These are phyloP conservation scores for Quercus berberidifolia DNA, from an alignment of 306 rosid species.

Conservation along the genomic window DNA sequence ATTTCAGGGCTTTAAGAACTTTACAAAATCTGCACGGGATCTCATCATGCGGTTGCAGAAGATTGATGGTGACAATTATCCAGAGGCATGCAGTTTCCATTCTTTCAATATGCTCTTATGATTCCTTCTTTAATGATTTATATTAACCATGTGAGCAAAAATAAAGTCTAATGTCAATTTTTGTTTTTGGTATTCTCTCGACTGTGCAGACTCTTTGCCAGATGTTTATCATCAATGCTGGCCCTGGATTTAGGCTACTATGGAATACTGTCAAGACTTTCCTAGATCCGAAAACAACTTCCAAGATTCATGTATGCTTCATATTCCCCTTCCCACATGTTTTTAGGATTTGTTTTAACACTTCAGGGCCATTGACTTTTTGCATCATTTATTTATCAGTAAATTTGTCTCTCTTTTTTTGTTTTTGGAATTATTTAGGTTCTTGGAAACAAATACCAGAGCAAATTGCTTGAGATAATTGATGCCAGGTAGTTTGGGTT, in stretches of 20 bases:
- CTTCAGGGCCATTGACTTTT: constrained; percentile 18
- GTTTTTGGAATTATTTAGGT: constrained; percentile 47
- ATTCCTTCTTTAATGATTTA: constrained; percentile 10
- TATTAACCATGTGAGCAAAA: background rate
- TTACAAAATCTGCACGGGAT: constrained; percentile 87
- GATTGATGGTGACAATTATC: constrained; percentile 93
- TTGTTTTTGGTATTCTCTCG: background rate
- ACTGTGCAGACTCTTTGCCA: constrained; percentile 80
- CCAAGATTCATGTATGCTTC: constrained; percentile 83
- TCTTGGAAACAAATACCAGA: constrained; percentile 95
- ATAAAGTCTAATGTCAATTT: background rate
- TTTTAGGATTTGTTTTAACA: background rate
- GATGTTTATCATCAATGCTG: constrained; percentile 97
- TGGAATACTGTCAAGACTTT: constrained; percentile 90
- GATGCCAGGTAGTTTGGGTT: constrained; percentile 69
- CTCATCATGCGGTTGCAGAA: constrained; percentile 78
- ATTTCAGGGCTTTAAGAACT: constrained; percentile 84
- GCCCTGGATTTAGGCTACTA: constrained; percentile 89
- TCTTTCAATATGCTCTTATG: constrained; percentile 2
- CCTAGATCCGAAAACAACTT: constrained; percentile 92
- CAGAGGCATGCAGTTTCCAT: constrained; percentile 55
- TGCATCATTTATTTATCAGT: background rate
- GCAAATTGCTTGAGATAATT: constrained; percentile 83
- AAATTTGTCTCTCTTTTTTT: background rate
- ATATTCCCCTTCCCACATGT: background rate